These are phyloP conservation scores for Astragalus membranaceus DNA, from an alignment of 306 rosid species.

Conservation along the genomic window DNA sequence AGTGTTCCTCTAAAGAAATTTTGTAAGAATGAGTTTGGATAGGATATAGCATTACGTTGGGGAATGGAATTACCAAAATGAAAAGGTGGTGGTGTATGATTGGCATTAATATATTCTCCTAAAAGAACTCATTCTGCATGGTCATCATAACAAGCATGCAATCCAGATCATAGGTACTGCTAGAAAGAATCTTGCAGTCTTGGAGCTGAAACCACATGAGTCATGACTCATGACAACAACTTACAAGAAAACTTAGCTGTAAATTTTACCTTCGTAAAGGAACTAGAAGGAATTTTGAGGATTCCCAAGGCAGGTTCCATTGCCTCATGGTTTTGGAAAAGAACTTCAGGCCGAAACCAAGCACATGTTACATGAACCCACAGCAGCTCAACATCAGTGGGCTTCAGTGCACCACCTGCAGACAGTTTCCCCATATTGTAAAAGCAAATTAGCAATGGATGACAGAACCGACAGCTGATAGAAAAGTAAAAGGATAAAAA, in stretches of 20 bases:
- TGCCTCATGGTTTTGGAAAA: slow-evolving; percentile 60
- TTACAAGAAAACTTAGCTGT: slow-evolving; percentile 4
- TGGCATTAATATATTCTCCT: background rate
- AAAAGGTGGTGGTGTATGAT: background rate
- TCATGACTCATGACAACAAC: slow-evolving; percentile 3
- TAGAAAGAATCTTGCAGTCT: background rate
- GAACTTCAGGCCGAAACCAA: slow-evolving; percentile 88
- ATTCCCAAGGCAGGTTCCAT: slow-evolving; percentile 97
- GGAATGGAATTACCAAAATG: background rate
- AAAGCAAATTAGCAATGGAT: slow-evolving; percentile 3
- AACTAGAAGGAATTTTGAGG: slow-evolving; percentile 57
- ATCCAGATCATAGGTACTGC: slow-evolving; percentile 6
- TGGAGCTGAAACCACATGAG: slow-evolving; percentile 9
- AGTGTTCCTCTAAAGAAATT: background rate
- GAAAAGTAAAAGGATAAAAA: background rate
- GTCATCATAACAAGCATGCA: background rate
- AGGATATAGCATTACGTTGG: background rate
- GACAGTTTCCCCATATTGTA: slow-evolving; percentile 8
- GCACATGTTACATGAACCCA: slow-evolving; percentile 96
- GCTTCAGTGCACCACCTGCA: slow-evolving; percentile 94
- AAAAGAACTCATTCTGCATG: background rate
- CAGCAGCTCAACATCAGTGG: slow-evolving; percentile 66
- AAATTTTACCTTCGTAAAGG: slow-evolving; percentile 63
- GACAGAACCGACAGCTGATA: background rate
- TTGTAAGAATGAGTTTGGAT: background rate